Evolutionary conservation across 83 land plant species (phyloP), one percentile per base, ranked within the genome.

Genomic region (Picea abies): DNA sequence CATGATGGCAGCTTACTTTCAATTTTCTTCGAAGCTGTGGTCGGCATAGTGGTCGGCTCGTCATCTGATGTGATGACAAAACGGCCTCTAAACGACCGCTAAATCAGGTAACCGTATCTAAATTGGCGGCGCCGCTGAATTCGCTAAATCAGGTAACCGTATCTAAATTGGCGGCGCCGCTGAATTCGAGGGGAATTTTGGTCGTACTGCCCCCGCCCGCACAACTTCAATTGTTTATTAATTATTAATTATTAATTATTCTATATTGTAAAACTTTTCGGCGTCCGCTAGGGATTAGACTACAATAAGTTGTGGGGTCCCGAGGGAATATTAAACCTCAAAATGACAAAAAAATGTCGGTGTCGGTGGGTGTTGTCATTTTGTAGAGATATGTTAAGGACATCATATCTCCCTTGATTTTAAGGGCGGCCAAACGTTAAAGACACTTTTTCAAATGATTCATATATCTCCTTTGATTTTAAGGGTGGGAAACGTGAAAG

Each of bases 21-120:
- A 72, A 72, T 72, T 72, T 72, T 72, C 52, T 72, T 17, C 14
- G n/a, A 41, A 44, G 8, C 56, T 20, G 5, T 17, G 1, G 56
- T 72, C 56, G 76, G 76, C 44, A 44, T 49, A 72, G 76, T 72
- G 76, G n/a, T 20, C n/a, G 76, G 44, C 76, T 39, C 52, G 39
- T 72, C 76, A 72, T 41, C 22, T 72, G 76, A 72, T 9, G 76
- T 44, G 56, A 72, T 41, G 52, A 12, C 25, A 9, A 20, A n/a
- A 41, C n/a, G 4, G 76, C 37, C 73, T 35, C 73, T 69, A 17
- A 35, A 69, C 5, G 0, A 29, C 29, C 19, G 41, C 16, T 69
- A 35, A 69, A 68, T 3, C 35, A 10, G 39, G 19, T 14, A 68
- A 16, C 73, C 6, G n/a, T 17, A 16, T 6, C 39, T 5, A 69